Evolutionary conservation across 2,329 filamentous ascomycete species (phyloP).

Genomic region (Alternaria angustiovoidea): DNA sequence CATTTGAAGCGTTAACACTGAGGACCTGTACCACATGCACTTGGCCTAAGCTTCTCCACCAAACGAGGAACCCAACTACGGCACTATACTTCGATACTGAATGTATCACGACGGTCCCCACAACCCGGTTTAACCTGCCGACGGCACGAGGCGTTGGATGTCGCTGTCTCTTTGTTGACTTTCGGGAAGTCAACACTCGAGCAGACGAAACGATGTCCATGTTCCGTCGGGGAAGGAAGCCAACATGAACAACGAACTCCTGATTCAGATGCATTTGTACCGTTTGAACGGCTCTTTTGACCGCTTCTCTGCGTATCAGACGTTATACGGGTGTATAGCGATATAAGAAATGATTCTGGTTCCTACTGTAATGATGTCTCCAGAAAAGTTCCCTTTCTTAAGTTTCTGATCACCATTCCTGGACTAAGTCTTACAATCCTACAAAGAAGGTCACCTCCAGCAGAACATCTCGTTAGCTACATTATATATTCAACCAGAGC

Average conservation of each 20-base stretch:
- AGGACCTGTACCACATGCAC: conserved; percentile 1
- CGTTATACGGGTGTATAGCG: conserved; percentile 3
- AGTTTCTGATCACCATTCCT: neutral
- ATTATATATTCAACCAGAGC: neutral
- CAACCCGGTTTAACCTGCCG: neutral
- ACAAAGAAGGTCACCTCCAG: neutral
- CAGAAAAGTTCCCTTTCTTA: neutral
- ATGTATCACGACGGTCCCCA: neutral
- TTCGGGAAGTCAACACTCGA: conserved; percentile 10
- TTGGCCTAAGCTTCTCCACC: neutral
- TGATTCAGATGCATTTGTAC: conserved; percentile 10
- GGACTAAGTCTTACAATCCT: neutral
- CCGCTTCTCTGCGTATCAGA: conserved; percentile 9
- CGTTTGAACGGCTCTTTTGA: conserved; percentile 22
- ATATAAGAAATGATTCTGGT: conserved; percentile 6
- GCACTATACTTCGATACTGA: neutral
- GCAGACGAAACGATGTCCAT: conserved; percentile 9
- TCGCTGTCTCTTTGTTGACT: conserved; percentile 5
- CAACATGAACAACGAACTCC: conserved; percentile 14
- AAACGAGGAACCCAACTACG: neutral
- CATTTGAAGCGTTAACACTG: neutral
- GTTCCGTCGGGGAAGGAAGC: conserved; percentile 22
- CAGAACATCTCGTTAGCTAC: neutral
- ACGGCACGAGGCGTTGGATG: neutral
- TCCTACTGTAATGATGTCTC: neutral